Percentiles rank a stretch among this genome's conserved stretches.
phyloP scores from a whole-genome alignment of 176 grass and related monocot genomes.

The Carex parvula region DNA sequence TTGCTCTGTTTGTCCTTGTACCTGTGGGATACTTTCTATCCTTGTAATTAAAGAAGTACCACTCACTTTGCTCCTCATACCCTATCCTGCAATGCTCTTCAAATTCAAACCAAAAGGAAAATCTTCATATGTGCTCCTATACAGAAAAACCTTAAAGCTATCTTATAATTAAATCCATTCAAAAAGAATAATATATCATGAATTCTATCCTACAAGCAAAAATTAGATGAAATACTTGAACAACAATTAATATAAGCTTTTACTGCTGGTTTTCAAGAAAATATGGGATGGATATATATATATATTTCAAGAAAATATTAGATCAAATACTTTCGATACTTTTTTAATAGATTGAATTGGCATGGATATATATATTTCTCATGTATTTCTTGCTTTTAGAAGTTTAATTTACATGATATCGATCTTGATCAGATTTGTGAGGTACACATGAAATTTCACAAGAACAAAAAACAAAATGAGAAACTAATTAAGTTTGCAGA shows the following conservation, averaged over 20 bases:
- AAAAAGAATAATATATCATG: background rate
- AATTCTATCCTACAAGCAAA: background rate
- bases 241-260: background rate
- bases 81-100: slow-evolving; percentile 83
- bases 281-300: background rate
- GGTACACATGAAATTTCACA: background rate
- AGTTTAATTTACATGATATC: background rate
- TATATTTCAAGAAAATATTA: background rate
- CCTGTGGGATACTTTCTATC: slow-evolving; percentile 96
- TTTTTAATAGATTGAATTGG: background rate
- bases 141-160: background rate
- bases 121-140: background rate
- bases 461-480: background rate
- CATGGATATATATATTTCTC: background rate
- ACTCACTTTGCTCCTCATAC: slow-evolving; percentile 92
- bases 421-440: background rate
- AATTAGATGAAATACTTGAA: background rate
- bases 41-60: slow-evolving; percentile 99
- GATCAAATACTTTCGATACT: background rate
- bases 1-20: slow-evolving; percentile 91
- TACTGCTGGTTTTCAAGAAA: background rate
- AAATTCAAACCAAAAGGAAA: background rate
- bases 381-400: background rate
- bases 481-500: background rate
- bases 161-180: background rate